These are phyloP conservation scores for Alternaria metachromatica DNA, from an alignment of 2,329 filamentous ascomycete genomes.

Conservation along the genomic window DNA sequence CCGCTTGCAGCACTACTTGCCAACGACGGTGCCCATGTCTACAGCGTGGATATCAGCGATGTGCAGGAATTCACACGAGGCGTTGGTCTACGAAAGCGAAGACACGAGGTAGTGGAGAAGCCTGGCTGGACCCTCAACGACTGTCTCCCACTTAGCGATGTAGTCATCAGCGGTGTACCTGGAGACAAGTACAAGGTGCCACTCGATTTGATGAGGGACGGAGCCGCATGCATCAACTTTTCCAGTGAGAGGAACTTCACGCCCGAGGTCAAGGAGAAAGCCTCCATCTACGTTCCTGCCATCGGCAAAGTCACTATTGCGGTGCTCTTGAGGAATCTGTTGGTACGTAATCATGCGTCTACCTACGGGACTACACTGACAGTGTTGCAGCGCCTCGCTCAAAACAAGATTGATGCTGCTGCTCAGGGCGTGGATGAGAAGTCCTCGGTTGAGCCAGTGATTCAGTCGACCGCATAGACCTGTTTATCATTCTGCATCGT, in stretches of 20 bases:
- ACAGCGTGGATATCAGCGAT: constrained; percentile 90
- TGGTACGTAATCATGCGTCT: constrained; percentile 64
- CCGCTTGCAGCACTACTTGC: constrained; percentile 91
- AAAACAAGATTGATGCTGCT: constrained; percentile 49
- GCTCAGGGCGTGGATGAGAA: constrained; percentile 30
- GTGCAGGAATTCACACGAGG: constrained; percentile 93
- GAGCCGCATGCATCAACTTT: constrained; percentile 98
- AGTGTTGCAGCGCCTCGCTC: constrained; percentile 49
- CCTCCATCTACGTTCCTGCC: constrained; percentile 94
- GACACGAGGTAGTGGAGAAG: constrained; percentile 87
- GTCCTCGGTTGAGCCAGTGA: constrained; percentile 25
- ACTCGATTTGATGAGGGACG: constrained; percentile 80
- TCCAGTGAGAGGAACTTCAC: constrained; percentile 95
- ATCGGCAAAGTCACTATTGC: constrained; percentile 98
- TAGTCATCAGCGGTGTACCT: constrained; percentile 93
- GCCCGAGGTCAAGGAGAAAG: constrained; percentile 89
- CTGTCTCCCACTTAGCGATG: constrained; percentile 86
- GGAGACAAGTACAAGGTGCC: constrained; percentile 89
- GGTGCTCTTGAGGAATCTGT: constrained; percentile 83
- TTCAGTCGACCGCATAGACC: constrained; percentile 11
- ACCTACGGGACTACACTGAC: constrained; percentile 22
- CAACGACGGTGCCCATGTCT: constrained; percentile 94
- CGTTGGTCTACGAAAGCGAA: constrained; percentile 80
- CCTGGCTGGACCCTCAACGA: constrained; percentile 80
- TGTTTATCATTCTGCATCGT: not conserved